These are phyloP conservation scores for Brassica hybrid DNA, from an alignment of 441 rosid genomes.

Conservation along the genomic window DNA sequence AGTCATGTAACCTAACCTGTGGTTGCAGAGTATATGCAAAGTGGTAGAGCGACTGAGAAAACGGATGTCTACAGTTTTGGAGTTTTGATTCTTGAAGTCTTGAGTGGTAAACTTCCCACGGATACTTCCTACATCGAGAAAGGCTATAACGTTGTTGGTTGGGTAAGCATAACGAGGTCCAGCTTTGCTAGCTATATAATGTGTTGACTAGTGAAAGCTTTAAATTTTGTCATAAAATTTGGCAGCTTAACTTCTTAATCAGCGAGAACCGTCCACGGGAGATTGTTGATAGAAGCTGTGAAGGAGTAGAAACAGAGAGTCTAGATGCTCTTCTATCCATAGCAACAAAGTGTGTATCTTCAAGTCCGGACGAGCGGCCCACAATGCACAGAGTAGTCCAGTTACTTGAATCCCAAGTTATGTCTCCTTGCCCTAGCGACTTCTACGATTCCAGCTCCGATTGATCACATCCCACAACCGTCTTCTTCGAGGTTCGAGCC, in stretches of 20 bases:
- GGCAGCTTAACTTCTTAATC: conserved; percentile 86
- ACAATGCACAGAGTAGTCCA: conserved; percentile 98
- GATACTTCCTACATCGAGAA: conserved; percentile 96
- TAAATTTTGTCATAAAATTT: not conserved
- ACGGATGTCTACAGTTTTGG: conserved; percentile 98
- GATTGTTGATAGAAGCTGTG: conserved; percentile 79
- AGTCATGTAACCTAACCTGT: not conserved
- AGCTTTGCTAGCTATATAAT: not conserved
- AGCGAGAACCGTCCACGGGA: conserved; percentile 74
- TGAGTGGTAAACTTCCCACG: conserved; percentile 97
- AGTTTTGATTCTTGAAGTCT: conserved; percentile 88
- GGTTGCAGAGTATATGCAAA: conserved; percentile 88
- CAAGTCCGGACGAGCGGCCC: conserved; percentile 89
- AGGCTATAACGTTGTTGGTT: conserved; percentile 96
- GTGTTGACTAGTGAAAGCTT: not conserved
- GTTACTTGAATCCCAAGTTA: conserved; percentile 90
- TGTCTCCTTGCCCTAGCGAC: conserved; percentile 99
- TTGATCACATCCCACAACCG: conserved; percentile 5
- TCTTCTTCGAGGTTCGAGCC: no score
- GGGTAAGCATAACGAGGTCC: conserved; percentile 62
- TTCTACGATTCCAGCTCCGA: conserved; percentile 77
- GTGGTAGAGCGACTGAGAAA: conserved; percentile 99
- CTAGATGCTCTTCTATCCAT: conserved; percentile 84
- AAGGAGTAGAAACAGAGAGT: conserved; percentile 78
- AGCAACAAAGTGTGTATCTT: conserved; percentile 85